Base-by-base conservation (phyloP, 352 stramenopile species). In the Pythium biforme region DNA sequence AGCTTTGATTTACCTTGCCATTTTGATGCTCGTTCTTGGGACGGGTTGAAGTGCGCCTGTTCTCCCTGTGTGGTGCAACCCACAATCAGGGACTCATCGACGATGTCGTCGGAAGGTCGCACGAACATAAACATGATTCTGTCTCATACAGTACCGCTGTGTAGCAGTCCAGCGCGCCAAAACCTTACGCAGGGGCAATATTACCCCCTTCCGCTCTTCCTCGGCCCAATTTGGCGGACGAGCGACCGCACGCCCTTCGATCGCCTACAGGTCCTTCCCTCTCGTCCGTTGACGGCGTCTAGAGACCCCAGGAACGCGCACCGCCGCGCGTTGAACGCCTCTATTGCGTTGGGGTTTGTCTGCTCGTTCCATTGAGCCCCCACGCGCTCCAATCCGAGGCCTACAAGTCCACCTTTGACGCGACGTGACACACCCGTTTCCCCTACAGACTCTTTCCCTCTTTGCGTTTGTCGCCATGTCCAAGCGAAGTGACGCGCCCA, bases 401-500 rank as follows among this genome's bases (percentile, higher is more conserved):
- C 20, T 49, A 5, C 5, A 59, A 31, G 12, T 20, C 11, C 9
- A 17, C 5, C 26, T 26, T 17, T 43, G 37, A 43, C 37, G 12
- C 37, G 11, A n/a, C 11, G 2, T 43, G 37, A 43, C 37, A 4
- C 37, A 10, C 37, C 9, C 11, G 37, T n/a, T 43, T 43, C 12
- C 37, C 37, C 37, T 14, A 43, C 23, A 22, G 25, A 41, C 27
- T 0, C 14, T 40, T 11, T 40, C 25, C 6, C 33, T 52, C 46
- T 10, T 10, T 19, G 37, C 37, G 6, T 26, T 25, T 26, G 23
- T 40, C 20, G 12, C 27, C 59, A 67, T 67, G 59, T 59, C 51
- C 20, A 66, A 66, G 29, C 50, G 48, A 33, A 20, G 58, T 43
- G 50, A 58, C 37, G 60, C 43, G 27, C 68, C 67, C 54, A 88